phyloP scores from a whole-genome alignment of 2,329 filamentous ascomycete genomes.

The Neopestalotiopsis sp. region DNA sequence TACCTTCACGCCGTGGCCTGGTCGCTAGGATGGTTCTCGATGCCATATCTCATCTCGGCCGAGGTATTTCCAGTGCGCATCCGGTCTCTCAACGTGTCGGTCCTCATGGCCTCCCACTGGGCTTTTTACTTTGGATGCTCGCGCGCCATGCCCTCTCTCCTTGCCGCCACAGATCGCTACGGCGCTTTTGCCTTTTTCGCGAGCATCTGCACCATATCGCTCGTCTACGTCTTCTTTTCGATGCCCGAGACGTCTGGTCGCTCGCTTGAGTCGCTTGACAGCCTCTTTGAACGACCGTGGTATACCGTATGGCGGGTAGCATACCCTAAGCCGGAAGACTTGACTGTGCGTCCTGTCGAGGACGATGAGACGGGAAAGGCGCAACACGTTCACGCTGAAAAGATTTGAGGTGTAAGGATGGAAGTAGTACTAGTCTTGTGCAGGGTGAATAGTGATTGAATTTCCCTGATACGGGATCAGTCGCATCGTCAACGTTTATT shows the following conservation, averaged over 20 bases:
- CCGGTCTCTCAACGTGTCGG: slow-evolving; percentile 44
- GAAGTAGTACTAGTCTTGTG: no score
- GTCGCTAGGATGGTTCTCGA: slow-evolving; percentile 53
- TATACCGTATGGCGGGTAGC: slow-evolving; percentile 36
- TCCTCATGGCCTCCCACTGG: slow-evolving; percentile 51
- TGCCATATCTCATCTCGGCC: slow-evolving; percentile 50
- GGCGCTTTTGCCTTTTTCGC: slow-evolving; percentile 39
- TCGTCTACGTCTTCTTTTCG: slow-evolving; percentile 39
- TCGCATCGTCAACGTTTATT: no score
- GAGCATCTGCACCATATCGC: slow-evolving; percentile 32
- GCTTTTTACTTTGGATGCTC: slow-evolving; percentile 41
- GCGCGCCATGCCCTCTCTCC: slow-evolving; percentile 38
- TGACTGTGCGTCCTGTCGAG: background rate
- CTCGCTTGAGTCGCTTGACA: slow-evolving; percentile 38
- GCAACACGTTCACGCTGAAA: background rate
- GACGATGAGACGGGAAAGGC: background rate
- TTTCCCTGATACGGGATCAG: no score
- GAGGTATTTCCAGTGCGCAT: slow-evolving; percentile 51
- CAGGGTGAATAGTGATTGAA: no score
- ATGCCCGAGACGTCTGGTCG: slow-evolving; percentile 39
- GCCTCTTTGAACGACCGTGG: slow-evolving; percentile 35
- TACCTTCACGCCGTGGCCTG: slow-evolving; percentile 50
- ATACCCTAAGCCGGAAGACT: slow-evolving; percentile 34
- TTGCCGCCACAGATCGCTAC: slow-evolving; percentile 37
- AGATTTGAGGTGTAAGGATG: background rate